These are phyloP conservation scores for Corylus americana DNA, from an alignment of 306 rosid genomes.

Conservation along the genomic window DNA sequence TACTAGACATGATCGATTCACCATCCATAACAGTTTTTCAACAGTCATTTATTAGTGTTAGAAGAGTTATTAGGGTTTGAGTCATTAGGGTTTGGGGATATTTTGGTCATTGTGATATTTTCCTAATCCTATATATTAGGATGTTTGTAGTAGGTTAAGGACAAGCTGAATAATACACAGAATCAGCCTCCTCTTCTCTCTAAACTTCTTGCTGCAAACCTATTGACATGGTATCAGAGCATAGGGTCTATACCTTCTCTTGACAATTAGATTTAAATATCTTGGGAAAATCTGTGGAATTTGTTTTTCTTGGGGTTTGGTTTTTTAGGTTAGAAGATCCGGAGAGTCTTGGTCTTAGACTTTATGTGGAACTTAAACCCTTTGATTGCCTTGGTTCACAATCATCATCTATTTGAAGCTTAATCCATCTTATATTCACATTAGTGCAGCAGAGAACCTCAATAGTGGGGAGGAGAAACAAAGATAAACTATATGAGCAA, in stretches of 20 bases:
- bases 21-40: not conserved
- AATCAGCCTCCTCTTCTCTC: too few relatives aligned
- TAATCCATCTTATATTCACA: not conserved
- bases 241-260: too few relatives aligned
- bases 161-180: too few relatives aligned
- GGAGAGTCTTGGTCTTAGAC: not conserved
- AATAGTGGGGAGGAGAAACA: slow-evolving; percentile 22
- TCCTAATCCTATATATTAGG: too few relatives aligned
- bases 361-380: not conserved
- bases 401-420: slow-evolving; percentile 1
- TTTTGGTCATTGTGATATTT: too few relatives aligned
- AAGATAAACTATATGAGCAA: slow-evolving; percentile 4
- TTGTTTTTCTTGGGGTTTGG: not conserved
- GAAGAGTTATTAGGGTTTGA: too few relatives aligned
- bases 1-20: not conserved
- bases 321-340: not conserved
- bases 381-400: not conserved
- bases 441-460: not conserved
- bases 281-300: not conserved
- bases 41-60: too few relatives aligned
- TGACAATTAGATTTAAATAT: not conserved
- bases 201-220: too few relatives aligned
- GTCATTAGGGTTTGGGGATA: too few relatives aligned
- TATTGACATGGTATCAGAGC: too few relatives aligned
- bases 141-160: too few relatives aligned